Base-by-base conservation (phyloP, 208 protist species). In the Acanthamoeba triangularis region DNA sequence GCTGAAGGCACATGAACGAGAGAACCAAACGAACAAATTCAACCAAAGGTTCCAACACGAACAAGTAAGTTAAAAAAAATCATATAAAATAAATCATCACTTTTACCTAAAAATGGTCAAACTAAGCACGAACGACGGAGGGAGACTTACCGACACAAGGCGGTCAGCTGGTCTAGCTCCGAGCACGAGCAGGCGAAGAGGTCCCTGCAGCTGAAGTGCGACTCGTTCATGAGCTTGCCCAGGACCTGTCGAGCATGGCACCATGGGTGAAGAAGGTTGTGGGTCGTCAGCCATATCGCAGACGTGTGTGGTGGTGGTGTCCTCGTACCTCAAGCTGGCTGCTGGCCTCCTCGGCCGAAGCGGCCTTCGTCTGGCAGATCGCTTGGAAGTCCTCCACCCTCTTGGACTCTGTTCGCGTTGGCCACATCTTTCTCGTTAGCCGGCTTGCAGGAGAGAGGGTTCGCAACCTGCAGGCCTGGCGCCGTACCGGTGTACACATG, bases 141-240 rank as follows among this genome's bases (percentile, higher is more conserved):
- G 56, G 13, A 10, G 18, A 63, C 20, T 2, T 90, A 95, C 72
- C 94, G 78, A 37, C 84, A 96, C 10, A 97, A 69, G 11, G 30
- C 3, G 5, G 96, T 97, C 3, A 97, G 54, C 20, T 23, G 18
- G 69, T 97, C 96, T 1, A 97, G 35, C 47, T 97, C 96, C 28
- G 87, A 33, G 54, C 96, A 97, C 47, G 80, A 95, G 33, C 90
- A 95, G 35, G 96, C 96, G 49, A 95, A 97, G 16, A 93, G 30
- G 65, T 96, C 76, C 78, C 82, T 88, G 52, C 95, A 96, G 59
- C 78, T 93, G n/a, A 69, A 95, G 85, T 97, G 96, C 47, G 72
- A 94, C 25, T 96, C 23, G 59, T 97, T 96, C 96, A 97, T 97
- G 6, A 97, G 72, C 28, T 91, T n/a, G 63, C 96, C 96, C 14